Evolutionary conservation across 2,329 filamentous ascomycete genomes (phyloP).

Genomic region (Sarocladium oryzae): DNA sequence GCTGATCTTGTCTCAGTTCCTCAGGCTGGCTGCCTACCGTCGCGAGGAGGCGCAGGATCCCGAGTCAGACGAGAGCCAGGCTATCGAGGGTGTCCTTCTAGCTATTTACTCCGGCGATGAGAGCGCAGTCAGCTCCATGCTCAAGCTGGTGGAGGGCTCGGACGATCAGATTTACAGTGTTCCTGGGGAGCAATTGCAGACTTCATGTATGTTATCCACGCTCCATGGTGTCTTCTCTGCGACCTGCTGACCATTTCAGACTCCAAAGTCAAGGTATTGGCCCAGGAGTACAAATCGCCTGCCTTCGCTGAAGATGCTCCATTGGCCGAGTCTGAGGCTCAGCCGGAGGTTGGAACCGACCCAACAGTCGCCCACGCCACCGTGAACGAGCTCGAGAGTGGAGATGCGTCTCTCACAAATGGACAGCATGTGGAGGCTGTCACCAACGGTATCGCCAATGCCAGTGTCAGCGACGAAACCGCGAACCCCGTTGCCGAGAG

Average conservation of each 20-base stretch:
- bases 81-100: slow-evolving; percentile 72
- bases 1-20: slow-evolving; percentile 69
- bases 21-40: slow-evolving; percentile 71
- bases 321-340: slow-evolving; percentile 22
- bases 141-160: slow-evolving; percentile 69
- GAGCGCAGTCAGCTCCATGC: slow-evolving; percentile 64
- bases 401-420: slow-evolving; percentile 34
- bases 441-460: slow-evolving; percentile 39
- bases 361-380: slow-evolving; percentile 61
- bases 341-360: slow-evolving; percentile 43
- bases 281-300: slow-evolving; percentile 45
- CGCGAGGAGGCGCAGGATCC: slow-evolving; percentile 62
- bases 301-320: slow-evolving; percentile 24
- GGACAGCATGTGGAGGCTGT: slow-evolving; percentile 29
- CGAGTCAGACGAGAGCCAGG: slow-evolving; percentile 65
- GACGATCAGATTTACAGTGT: slow-evolving; percentile 62
- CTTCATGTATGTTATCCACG: slow-evolving; percentile 59
- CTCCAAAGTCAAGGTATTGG: slow-evolving; percentile 35
- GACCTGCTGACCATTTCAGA: slow-evolving; percentile 20
- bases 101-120: slow-evolving; percentile 75
- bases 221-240: background rate
- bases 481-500: slow-evolving; percentile 57
- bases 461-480: slow-evolving; percentile 43
- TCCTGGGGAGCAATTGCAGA: slow-evolving; percentile 55
- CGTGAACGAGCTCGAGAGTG: slow-evolving; percentile 59